Evolutionary conservation across 2,329 filamentous ascomycete species (phyloP).

Genomic region (Calonectria hongkongensis): DNA sequence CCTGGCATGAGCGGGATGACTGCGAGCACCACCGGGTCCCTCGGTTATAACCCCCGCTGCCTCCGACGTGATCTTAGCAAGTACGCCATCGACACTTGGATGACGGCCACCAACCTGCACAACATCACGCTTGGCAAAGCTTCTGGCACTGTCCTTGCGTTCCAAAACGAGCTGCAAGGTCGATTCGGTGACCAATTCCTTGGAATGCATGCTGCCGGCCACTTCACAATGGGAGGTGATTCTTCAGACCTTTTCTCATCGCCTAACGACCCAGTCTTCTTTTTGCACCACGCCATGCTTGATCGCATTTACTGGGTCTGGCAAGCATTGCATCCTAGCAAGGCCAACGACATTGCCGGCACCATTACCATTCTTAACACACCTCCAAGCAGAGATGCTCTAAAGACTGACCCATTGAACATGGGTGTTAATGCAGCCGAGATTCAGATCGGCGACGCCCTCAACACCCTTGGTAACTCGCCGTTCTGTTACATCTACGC

Average conservation of each 20-base stretch:
- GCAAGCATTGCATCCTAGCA: slow-evolving; percentile 38
- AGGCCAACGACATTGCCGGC: slow-evolving; percentile 41
- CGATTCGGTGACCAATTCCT: slow-evolving; percentile 31
- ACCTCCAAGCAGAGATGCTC: slow-evolving; percentile 45
- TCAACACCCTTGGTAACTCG: slow-evolving; percentile 51
- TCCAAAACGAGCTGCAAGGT: slow-evolving; percentile 35
- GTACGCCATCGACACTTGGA: slow-evolving; percentile 15
- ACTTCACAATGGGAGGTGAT: slow-evolving; percentile 35
- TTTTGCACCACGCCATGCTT: slow-evolving; percentile 40
- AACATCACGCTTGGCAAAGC: slow-evolving; percentile 28
- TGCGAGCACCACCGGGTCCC: slow-evolving; percentile 51
- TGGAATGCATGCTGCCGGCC: slow-evolving; percentile 36
- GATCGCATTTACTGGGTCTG: slow-evolving; percentile 37
- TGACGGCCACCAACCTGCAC: slow-evolving; percentile 23
- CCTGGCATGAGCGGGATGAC: slow-evolving; percentile 22
- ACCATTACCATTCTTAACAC: slow-evolving; percentile 44
- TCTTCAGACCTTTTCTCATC: slow-evolving; percentile 32
- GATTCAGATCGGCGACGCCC: slow-evolving; percentile 47
- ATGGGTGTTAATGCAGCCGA: slow-evolving; percentile 46
- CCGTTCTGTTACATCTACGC: slow-evolving; percentile 54
- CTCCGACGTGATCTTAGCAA: slow-evolving; percentile 54
- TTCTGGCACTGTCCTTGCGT: slow-evolving; percentile 1
- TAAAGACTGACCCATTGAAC: slow-evolving; percentile 47
- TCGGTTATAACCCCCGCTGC: slow-evolving; percentile 62
- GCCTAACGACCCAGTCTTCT: slow-evolving; percentile 39